These are phyloP conservation scores for Gillenia trifoliata DNA, from an alignment of 306 rosid genomes.

Conservation along the genomic window DNA sequence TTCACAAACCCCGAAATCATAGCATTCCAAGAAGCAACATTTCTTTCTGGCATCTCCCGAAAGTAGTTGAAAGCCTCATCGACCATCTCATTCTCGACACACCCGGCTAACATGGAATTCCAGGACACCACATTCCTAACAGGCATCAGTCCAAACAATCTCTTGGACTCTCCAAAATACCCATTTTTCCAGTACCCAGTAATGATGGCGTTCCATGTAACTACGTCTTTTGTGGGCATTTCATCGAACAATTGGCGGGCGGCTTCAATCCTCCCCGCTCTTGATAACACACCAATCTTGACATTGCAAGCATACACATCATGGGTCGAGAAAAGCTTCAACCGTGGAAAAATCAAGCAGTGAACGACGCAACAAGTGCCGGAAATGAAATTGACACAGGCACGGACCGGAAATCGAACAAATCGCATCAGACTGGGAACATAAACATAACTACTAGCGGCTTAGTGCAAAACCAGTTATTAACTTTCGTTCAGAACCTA, in stretches of 20 bases:
- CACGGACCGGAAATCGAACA: neutral
- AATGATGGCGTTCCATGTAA: conserved; percentile 50
- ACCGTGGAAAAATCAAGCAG: neutral
- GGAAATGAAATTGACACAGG: neutral
- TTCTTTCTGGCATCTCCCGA: conserved; percentile 32
- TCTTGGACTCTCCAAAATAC: conserved; percentile 9
- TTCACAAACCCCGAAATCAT: conserved; percentile 43
- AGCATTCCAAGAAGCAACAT: conserved; percentile 41
- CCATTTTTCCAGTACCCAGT: conserved; percentile 48
- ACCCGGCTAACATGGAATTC: conserved; percentile 48
- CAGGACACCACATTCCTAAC: conserved; percentile 42
- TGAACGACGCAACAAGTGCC: neutral
- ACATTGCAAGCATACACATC: conserved; percentile 30
- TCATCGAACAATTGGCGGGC: conserved; percentile 50
- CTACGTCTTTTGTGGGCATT: conserved; percentile 35
- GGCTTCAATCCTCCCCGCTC: conserved; percentile 16
- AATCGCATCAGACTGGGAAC: neutral
- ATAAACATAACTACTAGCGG: neutral
- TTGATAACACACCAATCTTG: conserved; percentile 26
- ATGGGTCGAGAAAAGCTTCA: conserved; percentile 17
- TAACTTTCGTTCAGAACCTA: too few relatives aligned
- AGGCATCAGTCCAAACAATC: conserved; percentile 41
- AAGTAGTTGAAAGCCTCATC: conserved; percentile 38
- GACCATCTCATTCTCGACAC: conserved; percentile 34
- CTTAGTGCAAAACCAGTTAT: neutral